Evolutionary conservation across 495 filamentous ascomycete species (phyloP), one percentile per base, ranked within the genome.

Genomic region (Delitschia confertaspora): DNA sequence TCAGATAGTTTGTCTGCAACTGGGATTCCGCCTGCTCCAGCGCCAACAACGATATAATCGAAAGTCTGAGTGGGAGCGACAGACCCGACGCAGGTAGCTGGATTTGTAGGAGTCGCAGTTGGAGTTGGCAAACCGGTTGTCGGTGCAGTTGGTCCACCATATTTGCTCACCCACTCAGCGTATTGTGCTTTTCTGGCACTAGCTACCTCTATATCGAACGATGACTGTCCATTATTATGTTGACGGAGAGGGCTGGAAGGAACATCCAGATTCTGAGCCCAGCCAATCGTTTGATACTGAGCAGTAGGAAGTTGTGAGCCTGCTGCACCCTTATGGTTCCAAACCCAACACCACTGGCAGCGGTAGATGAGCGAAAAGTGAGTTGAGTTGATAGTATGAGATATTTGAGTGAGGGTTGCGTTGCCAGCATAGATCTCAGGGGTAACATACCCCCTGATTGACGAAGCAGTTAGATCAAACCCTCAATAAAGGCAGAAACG

Each of bases 31-130:
- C 73, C 79, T 9, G 79, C 75, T 39, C 80, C 80, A 34, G 65
- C 71, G 13, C 79, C 80, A 39, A 80, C 69, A 19, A 83, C 67
- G 42, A 82, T 72, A 60, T 83, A 85, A 58, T 85, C 80, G 46
- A 71, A 83, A 2, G 66, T 66, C 42, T 62, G 3, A 62, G 66
- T 17, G 65, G 71, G 26, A 67, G 38, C 39, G n/a, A 34, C 39
- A 4, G 38, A 17, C 25, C 47, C 53, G 21, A 22, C 25, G 37
- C 53, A 56, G 29, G 32, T n/a, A 33, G 38, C 29, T 35, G 38
- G 47, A 4, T 29, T 56, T 32, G 40, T 45, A 46, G 23, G 5
- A n/a, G 56, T 42, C 3, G 49, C 67, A 4, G 74, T 60, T 9
- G 57, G 62, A 16, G 69, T 69, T 11, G 58, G 53, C 6, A 61